Percentiles rank a stretch among this genome's conserved stretches.
phyloP scores from a whole-genome alignment of 2,329 filamentous ascomycete genomes.

The Sclerotinia borealis region DNA sequence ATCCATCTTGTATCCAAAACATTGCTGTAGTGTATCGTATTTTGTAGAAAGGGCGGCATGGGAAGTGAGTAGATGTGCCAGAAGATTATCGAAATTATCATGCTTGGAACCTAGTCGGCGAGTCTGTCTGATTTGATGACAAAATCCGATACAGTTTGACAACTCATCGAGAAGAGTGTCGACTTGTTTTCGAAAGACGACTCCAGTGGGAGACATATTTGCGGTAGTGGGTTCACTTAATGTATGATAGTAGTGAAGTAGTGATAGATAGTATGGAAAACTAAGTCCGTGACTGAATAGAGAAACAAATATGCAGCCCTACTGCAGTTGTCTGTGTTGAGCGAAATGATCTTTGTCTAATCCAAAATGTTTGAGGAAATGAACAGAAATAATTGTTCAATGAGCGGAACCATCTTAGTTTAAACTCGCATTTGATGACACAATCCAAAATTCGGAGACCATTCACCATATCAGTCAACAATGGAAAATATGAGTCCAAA shows the following conservation, averaged over 20 bases:
- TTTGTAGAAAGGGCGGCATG: background rate
- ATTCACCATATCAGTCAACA: background rate
- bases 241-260: background rate
- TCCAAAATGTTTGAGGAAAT: background rate
- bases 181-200: background rate
- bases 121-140: conserved; percentile 1
- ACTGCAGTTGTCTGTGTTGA: background rate
- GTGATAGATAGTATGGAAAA: background rate
- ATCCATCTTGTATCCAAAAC: conserved; percentile 1
- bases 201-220: conserved; percentile 4
- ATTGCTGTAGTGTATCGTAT: conserved; percentile 2
- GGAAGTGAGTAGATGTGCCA: background rate
- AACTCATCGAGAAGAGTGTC: background rate
- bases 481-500: background rate
- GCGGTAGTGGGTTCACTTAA: background rate
- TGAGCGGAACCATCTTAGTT: conserved; percentile 1
- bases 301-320: background rate
- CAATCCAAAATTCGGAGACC: background rate
- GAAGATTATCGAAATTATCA: conserved; percentile 5
- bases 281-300: background rate
- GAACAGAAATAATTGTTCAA: background rate
- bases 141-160: conserved; percentile 2
- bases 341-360: background rate
- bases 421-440: background rate
- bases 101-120: conserved; percentile 6